Evolutionary conservation across 805 yeast genomes (phyloP), one percentile per base, ranked within the genome.

Genomic region (Pichia ethanolica): DNA sequence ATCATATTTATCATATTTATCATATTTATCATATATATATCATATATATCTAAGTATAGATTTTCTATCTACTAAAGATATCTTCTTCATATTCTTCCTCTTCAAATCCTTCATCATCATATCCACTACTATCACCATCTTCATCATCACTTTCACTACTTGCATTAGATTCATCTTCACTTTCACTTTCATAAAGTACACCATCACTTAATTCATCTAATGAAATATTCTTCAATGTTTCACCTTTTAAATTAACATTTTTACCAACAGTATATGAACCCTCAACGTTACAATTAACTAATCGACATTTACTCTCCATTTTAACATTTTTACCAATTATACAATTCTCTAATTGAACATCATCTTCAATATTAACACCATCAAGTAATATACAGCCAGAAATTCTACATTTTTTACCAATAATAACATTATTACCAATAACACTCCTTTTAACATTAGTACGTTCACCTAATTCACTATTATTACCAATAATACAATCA

Each of bases 401-500:
- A 49, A 93, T 75, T 57, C 93, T 82, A 66, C 96, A 91, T 53
- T 89, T 79, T 61, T 81, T 83, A 37, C 99, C 99, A 46, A 95
- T 80, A 14, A 56, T 69, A 68, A 96, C 87, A 57, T 78, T 74
- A 10, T 72, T 66, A 6, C 97, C 96, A 32, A 93, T 74, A 13
- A 88, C 87, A 0, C 95, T 77, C 53, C 93, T 78, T 69, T 93
- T 93, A 46, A 93, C 88, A 62, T 83, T 86, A 25, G 96, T 84
- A 56, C 81, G 80, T 59, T 89, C 97, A 20, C 89, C 93, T 47
- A 93, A 64, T 1, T 64, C 66, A n/a, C 91, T 77, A 36, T 71
- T 69, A 10, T 71, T 73, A 10, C 91, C 97, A 11, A 91, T 82
- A 37, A 83, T 65, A 0, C 96, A 86, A 65, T 91, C 99, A 9